Conservation (phyloP, 139 green algal species). For the Dunaliella sp. region DNA sequence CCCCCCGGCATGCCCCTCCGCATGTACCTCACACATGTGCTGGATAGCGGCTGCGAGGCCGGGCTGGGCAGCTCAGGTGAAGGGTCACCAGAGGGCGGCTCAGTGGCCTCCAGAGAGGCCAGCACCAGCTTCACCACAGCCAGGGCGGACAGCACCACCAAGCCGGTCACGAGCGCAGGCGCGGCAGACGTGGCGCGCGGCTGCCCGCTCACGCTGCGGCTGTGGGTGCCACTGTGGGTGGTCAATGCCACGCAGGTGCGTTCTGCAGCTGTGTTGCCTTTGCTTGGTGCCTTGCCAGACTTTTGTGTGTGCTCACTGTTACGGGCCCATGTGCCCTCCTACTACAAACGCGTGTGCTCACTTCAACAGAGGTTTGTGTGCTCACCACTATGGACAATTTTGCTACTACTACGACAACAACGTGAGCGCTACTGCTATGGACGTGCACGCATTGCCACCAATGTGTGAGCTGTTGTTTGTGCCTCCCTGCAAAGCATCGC, state of each 20-base stretch:
- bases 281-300: too few species aligned
- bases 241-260: constrained; percentile 60
- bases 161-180: background rate
- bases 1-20: constrained; percentile 37
- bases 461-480: too few species aligned
- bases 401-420: too few species aligned
- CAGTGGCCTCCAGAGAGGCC: constrained; percentile 33
- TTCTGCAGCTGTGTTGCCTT: background rate
- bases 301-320: too few species aligned
- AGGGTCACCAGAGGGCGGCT: background rate
- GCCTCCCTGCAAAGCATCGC: too few species aligned
- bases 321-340: too few species aligned
- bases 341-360: too few species aligned
- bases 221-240: constrained; percentile 73
- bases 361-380: too few species aligned
- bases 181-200: constrained; percentile 51
- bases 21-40: constrained; percentile 50
- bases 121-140: too few species aligned
- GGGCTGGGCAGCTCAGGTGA: constrained; percentile 4
- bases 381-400: too few species aligned
- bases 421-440: too few species aligned
- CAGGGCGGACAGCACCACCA: background rate
- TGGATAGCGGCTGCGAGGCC: constrained; percentile 30
- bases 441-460: too few species aligned
- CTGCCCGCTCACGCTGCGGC: constrained; percentile 51